phyloP scores from a whole-genome alignment of 2,329 filamentous ascomycete species.

The Colletotrichum sp. region DNA sequence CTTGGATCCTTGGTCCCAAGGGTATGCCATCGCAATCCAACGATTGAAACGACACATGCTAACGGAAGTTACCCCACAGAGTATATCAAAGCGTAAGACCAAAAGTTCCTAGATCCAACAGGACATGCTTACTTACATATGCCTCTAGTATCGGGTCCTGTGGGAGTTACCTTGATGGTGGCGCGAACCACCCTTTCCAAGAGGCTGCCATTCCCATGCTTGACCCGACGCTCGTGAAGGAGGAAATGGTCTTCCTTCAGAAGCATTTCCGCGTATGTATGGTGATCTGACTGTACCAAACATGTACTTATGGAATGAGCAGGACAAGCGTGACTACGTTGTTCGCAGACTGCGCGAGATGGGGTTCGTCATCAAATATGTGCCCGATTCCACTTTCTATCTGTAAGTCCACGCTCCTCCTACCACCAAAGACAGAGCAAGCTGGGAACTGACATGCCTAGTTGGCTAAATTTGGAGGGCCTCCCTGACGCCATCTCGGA shows the following conservation, averaged over 20 bases:
- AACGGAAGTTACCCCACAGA: slow-evolving; percentile 48
- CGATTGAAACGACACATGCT: background rate
- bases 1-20: slow-evolving; percentile 95
- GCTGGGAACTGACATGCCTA: slow-evolving; percentile 21
- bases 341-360: slow-evolving; percentile 80
- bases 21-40: slow-evolving; percentile 31
- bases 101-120: background rate
- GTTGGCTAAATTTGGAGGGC: slow-evolving; percentile 66
- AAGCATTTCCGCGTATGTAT: slow-evolving; percentile 73
- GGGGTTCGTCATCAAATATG: slow-evolving; percentile 83
- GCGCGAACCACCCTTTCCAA: slow-evolving; percentile 94
- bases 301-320: slow-evolving; percentile 24
- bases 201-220: slow-evolving; percentile 93
- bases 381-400: slow-evolving; percentile 94
- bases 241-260: slow-evolving; percentile 90
- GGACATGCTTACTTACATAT: background rate
- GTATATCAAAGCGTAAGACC: slow-evolving; percentile 80
- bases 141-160: slow-evolving; percentile 75
- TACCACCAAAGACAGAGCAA: background rate
- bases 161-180: slow-evolving; percentile 92
- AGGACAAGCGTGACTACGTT: slow-evolving; percentile 91
- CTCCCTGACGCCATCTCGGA: slow-evolving; percentile 86
- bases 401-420: slow-evolving; percentile 60
- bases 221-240: slow-evolving; percentile 79
- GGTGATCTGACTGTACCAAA: background rate